Evolutionary conservation across 2,329 filamentous ascomycete species (phyloP), one percentile per base, ranked within the genome.

Genomic region (Stachybotrys elegans): DNA sequence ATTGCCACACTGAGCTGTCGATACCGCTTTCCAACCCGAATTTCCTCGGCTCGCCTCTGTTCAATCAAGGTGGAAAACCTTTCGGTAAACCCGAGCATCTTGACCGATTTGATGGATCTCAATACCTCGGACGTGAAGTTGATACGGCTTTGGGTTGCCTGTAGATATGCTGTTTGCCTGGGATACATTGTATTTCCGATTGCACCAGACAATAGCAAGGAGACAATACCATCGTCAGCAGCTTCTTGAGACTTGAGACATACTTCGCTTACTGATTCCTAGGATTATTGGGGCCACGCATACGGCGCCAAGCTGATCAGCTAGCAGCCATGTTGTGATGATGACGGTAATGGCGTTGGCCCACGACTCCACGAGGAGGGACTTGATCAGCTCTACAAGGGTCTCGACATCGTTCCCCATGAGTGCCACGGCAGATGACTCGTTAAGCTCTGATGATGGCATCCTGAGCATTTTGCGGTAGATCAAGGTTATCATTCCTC

Each of bases 371-470:
- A 63, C 49, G 6, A 62, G 43, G 11, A 65, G 43, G 17, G 51
- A 27, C 27, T 60, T 55, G 1, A 58, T 46, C 7, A 49, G 53
- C 34, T 60, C 59, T 0, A 51, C 54, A 2, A 63, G 43, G 1
- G 51, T 63, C 41, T 63, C 59, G 0, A 62, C 54, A 29, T 63
- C 60, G 8, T 60, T 63, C 0, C 60, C 57, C 60, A 63, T 63
- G 4, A 63, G 50, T 0, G 58, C 40, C 6, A 63, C 43, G 1
- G 57, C 59, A 2, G 60, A 56, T 2, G 60, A 61, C 36, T 60
- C 54, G 20, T 47, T 51, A 7, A 63, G 43, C 2, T 57, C 48
- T 7, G 52, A 44, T 1, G 50, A 54, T 1, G 57, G 55, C 9
- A 65, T 48, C 19, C 43, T 57, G 43, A 61, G 44, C 46, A 61